Base-by-base conservation (phyloP, 2,329 filamentous ascomycete species). In the Penicillium nordicum region DNA sequence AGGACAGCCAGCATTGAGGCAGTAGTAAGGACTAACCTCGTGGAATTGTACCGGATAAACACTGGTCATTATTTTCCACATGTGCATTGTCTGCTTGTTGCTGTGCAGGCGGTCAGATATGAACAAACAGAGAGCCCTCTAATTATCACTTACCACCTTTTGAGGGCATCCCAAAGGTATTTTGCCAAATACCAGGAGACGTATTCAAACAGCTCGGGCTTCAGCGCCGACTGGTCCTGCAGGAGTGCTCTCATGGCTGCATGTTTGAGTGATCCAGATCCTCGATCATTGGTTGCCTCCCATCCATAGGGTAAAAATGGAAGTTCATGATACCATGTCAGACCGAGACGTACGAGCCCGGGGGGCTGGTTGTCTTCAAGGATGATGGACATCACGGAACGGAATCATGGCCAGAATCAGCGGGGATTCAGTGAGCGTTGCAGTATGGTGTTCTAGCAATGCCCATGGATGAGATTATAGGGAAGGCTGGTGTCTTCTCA, bases 21-120 rank as follows among this genome's bases (percentile, higher is more conserved):
- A 61, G 45, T 73, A 74, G 27, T 70, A 63, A 14, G 64, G 64
- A 5, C 63, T 53, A 18, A 68, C 23, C 21, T 64, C 32, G 8
- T 57, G 60, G 38, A 79, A 77, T 36, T 76, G 60, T 9, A 50
- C 38, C 9, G 73, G 70, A 61, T 78, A 78, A 18, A 59, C 65
- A 5, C 63, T 69, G 16, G 70, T 69, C 50, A 77, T 69, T n/a
- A 77, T 63, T 40, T 74, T 77, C 77, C 77, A 79, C 62, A 76
- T 72, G 50, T 76, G 66, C 29, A 77, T 61, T 23, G 74, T 79
- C 57, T 70, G 64, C 38, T 70, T 73, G 16, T 64, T 60, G 57
- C 74, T 76, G 46, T n/a, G 34, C 41, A 23, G 3, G 11, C 18
- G 11, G 27, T 52, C 34, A 52, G 52, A n/a, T 23, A 7, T 12